Percentiles rank a stretch among this genome's conserved stretches.
Conservation (phyloP, 2,329 filamentous ascomycete genomes). For the Alternaria ethzedia region DNA sequence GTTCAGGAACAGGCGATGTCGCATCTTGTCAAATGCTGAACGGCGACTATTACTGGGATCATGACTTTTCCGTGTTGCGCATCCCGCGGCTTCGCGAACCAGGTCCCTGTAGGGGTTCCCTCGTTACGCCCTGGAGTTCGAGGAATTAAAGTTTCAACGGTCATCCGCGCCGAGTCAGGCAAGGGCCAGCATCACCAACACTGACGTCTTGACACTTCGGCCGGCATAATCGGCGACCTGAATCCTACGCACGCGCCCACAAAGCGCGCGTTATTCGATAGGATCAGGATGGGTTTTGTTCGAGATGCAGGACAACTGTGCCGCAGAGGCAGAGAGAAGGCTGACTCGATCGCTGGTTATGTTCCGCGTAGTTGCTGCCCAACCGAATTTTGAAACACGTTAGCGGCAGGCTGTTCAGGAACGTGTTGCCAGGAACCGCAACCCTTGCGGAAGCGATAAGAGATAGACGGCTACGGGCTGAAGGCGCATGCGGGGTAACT, state of each 20-base stretch:
- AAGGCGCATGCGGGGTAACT: slow-evolving; percentile 28
- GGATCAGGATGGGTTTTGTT: slow-evolving; percentile 11
- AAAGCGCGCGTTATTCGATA: slow-evolving; percentile 30
- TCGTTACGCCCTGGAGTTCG: slow-evolving; percentile 1
- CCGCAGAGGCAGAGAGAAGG: slow-evolving; percentile 13
- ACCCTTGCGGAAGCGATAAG: slow-evolving; percentile 15
- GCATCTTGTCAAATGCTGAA: slow-evolving; percentile 8
- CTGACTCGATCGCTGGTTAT: slow-evolving; percentile 17
- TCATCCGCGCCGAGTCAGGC: slow-evolving; percentile 23
- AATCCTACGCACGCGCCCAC: slow-evolving; percentile 26
- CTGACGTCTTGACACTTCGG: slow-evolving; percentile 5
- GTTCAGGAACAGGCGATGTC: slow-evolving; percentile 10
- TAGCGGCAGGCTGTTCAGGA: slow-evolving; percentile 20
- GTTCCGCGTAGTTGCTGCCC: slow-evolving; percentile 14
- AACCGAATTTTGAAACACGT: slow-evolving; percentile 19
- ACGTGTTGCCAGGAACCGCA: slow-evolving; percentile 14
- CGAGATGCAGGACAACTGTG: slow-evolving; percentile 13
- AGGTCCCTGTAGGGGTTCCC: slow-evolving; percentile 9
- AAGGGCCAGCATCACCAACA: neutral
- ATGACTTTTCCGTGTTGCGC: slow-evolving; percentile 11
- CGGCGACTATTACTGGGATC: slow-evolving; percentile 13
- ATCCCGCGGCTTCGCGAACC: slow-evolving; percentile 7
- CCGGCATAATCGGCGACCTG: slow-evolving; percentile 10
- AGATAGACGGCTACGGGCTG: slow-evolving; percentile 7
- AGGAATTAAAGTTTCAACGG: slow-evolving; percentile 30